Evolutionary conservation across 176 grass and related monocot species (phyloP), one percentile per base, ranked within the genome.

Genomic region (Musa acuminata): DNA sequence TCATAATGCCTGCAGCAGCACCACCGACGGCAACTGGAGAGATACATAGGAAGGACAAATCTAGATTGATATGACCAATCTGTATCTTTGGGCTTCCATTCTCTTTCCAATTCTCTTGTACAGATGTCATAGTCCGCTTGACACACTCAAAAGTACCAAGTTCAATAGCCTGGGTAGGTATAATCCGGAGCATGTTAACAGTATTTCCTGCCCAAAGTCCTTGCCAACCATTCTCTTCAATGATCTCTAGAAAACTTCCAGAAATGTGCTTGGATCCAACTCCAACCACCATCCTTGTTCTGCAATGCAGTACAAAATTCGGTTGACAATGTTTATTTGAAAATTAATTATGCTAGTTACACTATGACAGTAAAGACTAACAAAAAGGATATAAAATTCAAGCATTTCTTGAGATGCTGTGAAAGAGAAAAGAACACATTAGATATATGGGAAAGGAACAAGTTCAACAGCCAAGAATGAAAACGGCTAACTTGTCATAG

Each of bases 271-370:
- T 88, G 14, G 92, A 92, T 43, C 92, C 92, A 49, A 96, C 89
- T 64, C 89, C 89, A n/a, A 96, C 89, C 27, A 96, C 76, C 89
- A 96, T 96, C 78, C 89, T 91, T 75, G 89, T 92, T 80, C 89
- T 89, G 86, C 59, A 84, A 84, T 64, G 72, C 57, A 22, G 69
- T 71, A 23, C 70, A 7, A 62, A 60, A 60, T n/a, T 60, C 8
- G 19, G 2, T 57, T 57, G 12, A 57, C 55, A 57, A n/a, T 12
- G 55, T 16, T 60, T 60, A 0, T n/a, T 60, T 7, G 57, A n/a
- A 59, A 60, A 60, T 60, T 20, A n/a, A 60, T 8, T n/a, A 7
- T n/a, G n/a, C 57, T 60, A 8, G 57, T 60, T 21, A 60, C n/a
- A 7, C n/a, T 21, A 60, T 60, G 1, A 60, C 0, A 60, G n/a